phyloP scores from a whole-genome alignment of 495 filamentous ascomycete genomes.

The Neurospora sp. region DNA sequence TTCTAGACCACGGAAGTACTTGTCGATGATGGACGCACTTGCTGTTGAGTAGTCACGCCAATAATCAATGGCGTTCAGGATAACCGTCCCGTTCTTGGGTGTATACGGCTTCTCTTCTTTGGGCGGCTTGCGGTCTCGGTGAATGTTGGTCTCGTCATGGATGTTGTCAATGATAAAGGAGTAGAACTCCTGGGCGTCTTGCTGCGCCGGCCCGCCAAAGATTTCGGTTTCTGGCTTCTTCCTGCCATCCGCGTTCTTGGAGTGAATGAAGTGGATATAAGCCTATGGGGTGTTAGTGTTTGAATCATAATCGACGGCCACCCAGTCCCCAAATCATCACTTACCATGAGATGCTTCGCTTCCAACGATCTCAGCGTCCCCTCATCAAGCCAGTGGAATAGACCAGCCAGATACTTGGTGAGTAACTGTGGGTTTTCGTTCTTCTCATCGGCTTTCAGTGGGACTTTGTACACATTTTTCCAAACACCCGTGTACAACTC shows the following conservation, averaged over 20 bases:
- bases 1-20: constrained; percentile 29
- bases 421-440: constrained; percentile 71
- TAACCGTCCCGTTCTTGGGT: constrained; percentile 11
- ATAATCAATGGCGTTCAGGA: constrained; percentile 16
- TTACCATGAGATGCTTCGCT: constrained; percentile 55
- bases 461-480: constrained; percentile 32
- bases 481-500: constrained; percentile 53
- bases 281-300: constrained; percentile 26
- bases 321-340: constrained; percentile 5
- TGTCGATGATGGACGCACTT: constrained; percentile 23
- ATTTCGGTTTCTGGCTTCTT: constrained; percentile 3
- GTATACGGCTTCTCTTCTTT: constrained; percentile 12
- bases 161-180: constrained; percentile 31
- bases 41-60: constrained; percentile 18
- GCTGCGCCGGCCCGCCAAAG: constrained; percentile 31
- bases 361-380: constrained; percentile 45
- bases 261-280: constrained; percentile 27
- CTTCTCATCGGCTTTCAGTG: constrained; percentile 48
- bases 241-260: constrained; percentile 6
- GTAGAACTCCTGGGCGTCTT: constrained; percentile 35
- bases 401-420: constrained; percentile 60
- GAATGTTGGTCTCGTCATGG: constrained; percentile 30
- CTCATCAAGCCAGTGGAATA: constrained; percentile 62
- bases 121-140: constrained; percentile 13
- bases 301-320: neutral